These are phyloP conservation scores for Globisporangium rhizosaccharum DNA, from an alignment of 352 stramenopile species.

Conservation along the genomic window DNA sequence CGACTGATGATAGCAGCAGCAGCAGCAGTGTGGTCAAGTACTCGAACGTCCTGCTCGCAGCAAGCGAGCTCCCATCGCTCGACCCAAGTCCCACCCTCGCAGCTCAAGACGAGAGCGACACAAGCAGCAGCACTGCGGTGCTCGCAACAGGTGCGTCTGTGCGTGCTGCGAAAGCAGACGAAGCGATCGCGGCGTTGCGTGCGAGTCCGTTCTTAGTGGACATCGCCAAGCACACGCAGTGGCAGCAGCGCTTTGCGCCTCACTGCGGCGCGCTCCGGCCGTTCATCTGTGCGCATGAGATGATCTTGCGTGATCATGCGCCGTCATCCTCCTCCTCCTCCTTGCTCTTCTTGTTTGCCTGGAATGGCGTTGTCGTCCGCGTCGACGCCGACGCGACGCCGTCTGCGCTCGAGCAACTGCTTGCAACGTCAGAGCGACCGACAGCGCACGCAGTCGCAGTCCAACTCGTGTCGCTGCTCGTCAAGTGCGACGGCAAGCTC, in stretches of 20 bases:
- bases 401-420: slow-evolving; percentile 36
- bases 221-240: slow-evolving; percentile 47
- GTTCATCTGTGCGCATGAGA: slow-evolving; percentile 79
- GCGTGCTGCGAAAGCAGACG: slow-evolving; percentile 28
- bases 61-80: neutral
- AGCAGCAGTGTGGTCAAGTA: slow-evolving; percentile 25
- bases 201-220: slow-evolving; percentile 61
- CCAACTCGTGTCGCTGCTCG: slow-evolving; percentile 57
- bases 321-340: slow-evolving; percentile 15
- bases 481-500: slow-evolving; percentile 39
- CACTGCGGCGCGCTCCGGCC: slow-evolving; percentile 51
- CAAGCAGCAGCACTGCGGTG: neutral
- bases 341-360: slow-evolving; percentile 60
- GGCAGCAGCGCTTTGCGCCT: slow-evolving; percentile 50
- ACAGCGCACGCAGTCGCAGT: slow-evolving; percentile 29
- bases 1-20: neutral
- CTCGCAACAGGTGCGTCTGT: slow-evolving; percentile 41
- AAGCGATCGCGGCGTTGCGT: slow-evolving; percentile 40
- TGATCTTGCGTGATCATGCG: slow-evolving; percentile 78
- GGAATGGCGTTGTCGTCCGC: slow-evolving; percentile 51
- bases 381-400: slow-evolving; percentile 52
- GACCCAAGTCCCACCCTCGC: neutral
- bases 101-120: neutral
- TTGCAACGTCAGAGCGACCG: neutral
- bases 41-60: slow-evolving; percentile 22